Evolutionary conservation across 2,329 filamentous ascomycete species (phyloP), one percentile per base, ranked within the genome.

Genomic region (Trichothecium sympodiale): DNA sequence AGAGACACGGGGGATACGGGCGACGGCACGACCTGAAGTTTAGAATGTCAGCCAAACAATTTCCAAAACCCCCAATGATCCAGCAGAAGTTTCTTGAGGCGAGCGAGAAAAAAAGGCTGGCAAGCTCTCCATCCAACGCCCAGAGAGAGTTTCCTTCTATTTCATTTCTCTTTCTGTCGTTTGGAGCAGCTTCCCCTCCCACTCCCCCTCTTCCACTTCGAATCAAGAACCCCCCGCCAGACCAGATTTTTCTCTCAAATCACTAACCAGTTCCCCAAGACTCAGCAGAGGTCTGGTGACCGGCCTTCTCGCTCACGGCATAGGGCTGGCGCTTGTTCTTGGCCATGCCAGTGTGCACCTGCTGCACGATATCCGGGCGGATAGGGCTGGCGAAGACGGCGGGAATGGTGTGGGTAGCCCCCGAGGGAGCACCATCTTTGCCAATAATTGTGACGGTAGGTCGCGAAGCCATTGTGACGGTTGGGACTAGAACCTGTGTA

Each of bases 311-410:
- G 82, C 87, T 94, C 77, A 98, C 91, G 60, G 91, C 80, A 69
- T 98, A 98, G 55, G 91, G 88, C 60, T 98, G 91, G 67, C 91
- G 83, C 82, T 94, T 95, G 82, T 98, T 98, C 86, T 98, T 98
- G 65, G 89, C 89, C 77, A 98, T 93, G 61, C 91, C 91, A 60
- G 86, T 94, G 82, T 98, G 91, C 59, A 96, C 83, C 68, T 88
- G 83, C 79, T 96, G 89, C 64, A 98, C 91, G 65, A 98, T 94
- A 72, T 98, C 91, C 60, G 88, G 84, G 67, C 91, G 89, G 77
- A 98, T 96, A 55, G 91, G 91, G 56, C 84, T 78, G 68, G 78
- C 79, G 83, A 98, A 98, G 73, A 98, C 89, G 69, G 86, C 80
- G 62, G 93, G 91, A 57, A 96, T 80, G 64, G 91, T 77, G 69